phyloP scores from a whole-genome alignment of 495 filamentous ascomycete genomes.

The Xylaria flabelliformis region DNA sequence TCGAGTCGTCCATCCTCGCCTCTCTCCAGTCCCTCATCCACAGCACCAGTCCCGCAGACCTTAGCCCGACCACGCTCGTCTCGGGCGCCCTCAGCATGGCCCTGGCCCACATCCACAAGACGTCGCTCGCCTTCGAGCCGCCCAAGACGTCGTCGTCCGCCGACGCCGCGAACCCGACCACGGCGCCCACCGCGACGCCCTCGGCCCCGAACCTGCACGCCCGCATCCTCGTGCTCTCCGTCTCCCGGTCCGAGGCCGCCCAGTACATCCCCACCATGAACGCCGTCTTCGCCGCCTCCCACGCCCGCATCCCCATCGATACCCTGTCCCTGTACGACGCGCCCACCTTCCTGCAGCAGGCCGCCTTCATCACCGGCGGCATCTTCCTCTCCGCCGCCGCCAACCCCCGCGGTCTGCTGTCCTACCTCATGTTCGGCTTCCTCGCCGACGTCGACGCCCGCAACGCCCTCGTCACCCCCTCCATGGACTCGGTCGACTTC shows the following conservation, averaged over 20 bases:
- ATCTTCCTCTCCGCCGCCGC: slow-evolving; percentile 79
- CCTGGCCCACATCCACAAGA: slow-evolving; percentile 82
- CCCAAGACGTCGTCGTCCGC: slow-evolving; percentile 36
- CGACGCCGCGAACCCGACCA: slow-evolving; percentile 38
- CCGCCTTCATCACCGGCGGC: slow-evolving; percentile 85
- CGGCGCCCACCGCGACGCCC: slow-evolving; percentile 40
- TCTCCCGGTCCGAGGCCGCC: slow-evolving; percentile 79
- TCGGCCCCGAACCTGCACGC: slow-evolving; percentile 63
- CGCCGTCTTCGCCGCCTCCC: slow-evolving; percentile 90
- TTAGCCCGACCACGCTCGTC: slow-evolving; percentile 71
- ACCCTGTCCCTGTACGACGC: slow-evolving; percentile 83
- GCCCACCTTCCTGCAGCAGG: slow-evolving; percentile 90
- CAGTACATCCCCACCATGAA: slow-evolving; percentile 99
- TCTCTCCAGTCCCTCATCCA: slow-evolving; percentile 73
- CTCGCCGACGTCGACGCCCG: slow-evolving; percentile 75
- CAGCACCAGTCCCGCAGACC: slow-evolving; percentile 63
- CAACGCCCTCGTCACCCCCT: slow-evolving; percentile 71
- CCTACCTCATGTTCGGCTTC: slow-evolving; percentile 97
- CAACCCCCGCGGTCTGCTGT: slow-evolving; percentile 69
- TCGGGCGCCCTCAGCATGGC: slow-evolving; percentile 91
- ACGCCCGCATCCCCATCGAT: slow-evolving; percentile 85
- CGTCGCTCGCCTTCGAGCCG: slow-evolving; percentile 48
- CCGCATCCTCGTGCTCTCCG: slow-evolving; percentile 85
- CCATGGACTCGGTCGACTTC: slow-evolving; percentile 90
- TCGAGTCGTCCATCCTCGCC: slow-evolving; percentile 77